phyloP scores from a whole-genome alignment of 805 yeast genomes.

The Monosporozyma aerobia region DNA sequence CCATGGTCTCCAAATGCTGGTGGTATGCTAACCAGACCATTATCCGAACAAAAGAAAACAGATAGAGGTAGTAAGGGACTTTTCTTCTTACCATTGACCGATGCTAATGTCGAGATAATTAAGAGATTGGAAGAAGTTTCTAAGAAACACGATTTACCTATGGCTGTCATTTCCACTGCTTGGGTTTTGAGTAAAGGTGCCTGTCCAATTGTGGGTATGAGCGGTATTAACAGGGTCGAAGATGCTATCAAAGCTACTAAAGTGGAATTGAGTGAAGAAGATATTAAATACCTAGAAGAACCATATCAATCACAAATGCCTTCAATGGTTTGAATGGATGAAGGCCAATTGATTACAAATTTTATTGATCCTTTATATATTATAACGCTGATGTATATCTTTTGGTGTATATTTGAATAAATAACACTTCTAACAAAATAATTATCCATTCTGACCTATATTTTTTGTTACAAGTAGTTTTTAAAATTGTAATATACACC shows the following conservation, averaged over 20 bases:
- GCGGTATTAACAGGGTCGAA: background rate
- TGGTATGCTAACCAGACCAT: slow-evolving; percentile 46
- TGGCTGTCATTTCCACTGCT: background rate
- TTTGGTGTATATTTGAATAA: too few relatives aligned
- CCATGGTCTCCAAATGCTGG: slow-evolving; percentile 56
- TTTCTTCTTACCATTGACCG: background rate
- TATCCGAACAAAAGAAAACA: background rate
- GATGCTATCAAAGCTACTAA: slow-evolving; percentile 1
- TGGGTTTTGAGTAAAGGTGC: slow-evolving; percentile 1
- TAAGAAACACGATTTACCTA: background rate
- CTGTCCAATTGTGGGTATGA: background rate
- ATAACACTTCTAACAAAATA: background rate
- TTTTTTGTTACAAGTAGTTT: too few relatives aligned
- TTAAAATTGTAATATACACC: too few relatives aligned
- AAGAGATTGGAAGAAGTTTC: slow-evolving; percentile 1
- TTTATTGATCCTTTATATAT: too few relatives aligned
- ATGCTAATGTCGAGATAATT: background rate
- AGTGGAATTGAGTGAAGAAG: background rate
- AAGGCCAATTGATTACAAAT: too few relatives aligned
- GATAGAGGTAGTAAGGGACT: too few relatives aligned
- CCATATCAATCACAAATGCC: background rate
- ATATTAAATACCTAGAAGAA: slow-evolving; percentile 1
- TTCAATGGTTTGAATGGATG: too few relatives aligned
- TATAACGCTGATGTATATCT: too few relatives aligned
- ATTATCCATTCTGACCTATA: too few relatives aligned